Percentiles rank a stretch among this genome's conserved stretches.
Evolutionary conservation across 176 grass and related monocot species (phyloP).

Genomic region (Oryza glumipatula): DNA sequence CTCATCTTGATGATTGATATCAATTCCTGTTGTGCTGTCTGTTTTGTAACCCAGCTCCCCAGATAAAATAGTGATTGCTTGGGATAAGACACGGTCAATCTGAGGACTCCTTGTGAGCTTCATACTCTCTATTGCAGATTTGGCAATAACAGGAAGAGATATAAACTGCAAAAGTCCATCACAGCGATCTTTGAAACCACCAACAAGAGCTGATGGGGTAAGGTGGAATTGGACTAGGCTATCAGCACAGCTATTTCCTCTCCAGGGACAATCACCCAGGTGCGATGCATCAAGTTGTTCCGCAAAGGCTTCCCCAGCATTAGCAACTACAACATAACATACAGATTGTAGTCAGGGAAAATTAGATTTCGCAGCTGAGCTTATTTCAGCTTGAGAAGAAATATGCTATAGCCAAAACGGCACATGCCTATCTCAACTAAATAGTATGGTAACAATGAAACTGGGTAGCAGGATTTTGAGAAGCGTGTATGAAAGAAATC

Average conservation of each 20-base stretch:
- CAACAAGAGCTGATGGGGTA: constrained; percentile 72
- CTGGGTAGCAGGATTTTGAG: neutral
- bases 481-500: constrained; percentile 8
- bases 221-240: constrained; percentile 90
- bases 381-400: constrained; percentile 14
- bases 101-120: constrained; percentile 69
- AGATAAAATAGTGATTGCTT: constrained; percentile 68
- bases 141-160: constrained; percentile 79
- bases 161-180: constrained; percentile 84
- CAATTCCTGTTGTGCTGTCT: constrained; percentile 55
- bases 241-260: constrained; percentile 85
- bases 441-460: constrained; percentile 28
- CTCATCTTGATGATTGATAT: constrained; percentile 61
- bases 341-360: constrained; percentile 33
- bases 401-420: neutral
- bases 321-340: constrained; percentile 62
- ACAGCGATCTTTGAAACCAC: constrained; percentile 94
- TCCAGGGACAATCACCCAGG: constrained; percentile 78
- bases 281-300: constrained; percentile 81
- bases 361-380: constrained; percentile 29
- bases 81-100: constrained; percentile 69
- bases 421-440: constrained; percentile 27
- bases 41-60: constrained; percentile 70
- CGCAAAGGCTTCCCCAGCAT: constrained; percentile 67
- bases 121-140: constrained; percentile 79